Evolutionary conservation across 805 yeast species (phyloP).

Genomic region (Maudiozyma serrabonitensis): DNA sequence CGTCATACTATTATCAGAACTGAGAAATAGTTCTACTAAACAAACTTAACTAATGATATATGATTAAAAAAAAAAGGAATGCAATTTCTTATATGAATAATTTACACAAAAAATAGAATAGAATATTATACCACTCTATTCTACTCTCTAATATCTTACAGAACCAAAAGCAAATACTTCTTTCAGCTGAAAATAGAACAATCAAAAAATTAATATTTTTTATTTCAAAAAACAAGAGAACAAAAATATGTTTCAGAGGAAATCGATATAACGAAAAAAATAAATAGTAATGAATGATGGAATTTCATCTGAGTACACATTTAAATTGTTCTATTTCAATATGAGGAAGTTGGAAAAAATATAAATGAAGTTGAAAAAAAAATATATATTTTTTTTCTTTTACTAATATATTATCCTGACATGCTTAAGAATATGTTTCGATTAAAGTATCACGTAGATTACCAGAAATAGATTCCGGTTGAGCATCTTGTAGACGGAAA

Average conservation of each 20-base stretch:
- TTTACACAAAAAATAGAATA: not conserved
- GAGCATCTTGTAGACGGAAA: conserved; percentile 85
- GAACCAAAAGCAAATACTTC: not conserved
- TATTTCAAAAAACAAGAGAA: no score
- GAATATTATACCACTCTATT: not conserved
- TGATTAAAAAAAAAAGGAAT: not conserved
- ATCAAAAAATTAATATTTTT: not conserved
- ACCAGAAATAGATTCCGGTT: conserved; percentile 77
- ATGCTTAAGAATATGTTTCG: conserved; percentile 67
- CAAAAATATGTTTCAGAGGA: no score
- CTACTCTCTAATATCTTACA: not conserved
- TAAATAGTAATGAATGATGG: no score
- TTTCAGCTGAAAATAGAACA: not conserved
- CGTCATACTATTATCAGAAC: no score
- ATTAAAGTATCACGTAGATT: conserved; percentile 85
- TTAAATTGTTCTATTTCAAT: no score
- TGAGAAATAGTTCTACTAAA: no score
- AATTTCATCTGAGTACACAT: no score
- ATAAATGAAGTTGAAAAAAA: no score
- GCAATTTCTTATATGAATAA: conserved; percentile 1
- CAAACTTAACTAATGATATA: no score
- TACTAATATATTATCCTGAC: no score
- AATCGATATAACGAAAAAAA: no score
- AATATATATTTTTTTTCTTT: not conserved
- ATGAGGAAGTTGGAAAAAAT: no score